These are phyloP conservation scores for Lycium barbarum DNA, from an alignment of 257 asterid genomes.

Conservation along the genomic window DNA sequence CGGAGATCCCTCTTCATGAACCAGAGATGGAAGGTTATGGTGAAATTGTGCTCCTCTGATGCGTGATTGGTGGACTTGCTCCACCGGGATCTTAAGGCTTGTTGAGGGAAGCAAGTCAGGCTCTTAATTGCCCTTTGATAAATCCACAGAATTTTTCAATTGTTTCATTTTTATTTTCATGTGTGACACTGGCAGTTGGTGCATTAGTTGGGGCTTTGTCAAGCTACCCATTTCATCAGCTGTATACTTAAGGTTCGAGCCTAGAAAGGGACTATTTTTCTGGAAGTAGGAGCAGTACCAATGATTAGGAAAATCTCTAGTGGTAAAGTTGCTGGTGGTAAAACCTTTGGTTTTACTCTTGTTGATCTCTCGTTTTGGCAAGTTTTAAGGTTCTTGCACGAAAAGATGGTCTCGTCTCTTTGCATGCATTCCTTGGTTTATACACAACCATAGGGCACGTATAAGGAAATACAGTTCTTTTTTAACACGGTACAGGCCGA, in stretches of 20 bases:
- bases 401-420: too few relatives aligned
- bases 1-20: slow-evolving; percentile 37
- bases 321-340: too few relatives aligned
- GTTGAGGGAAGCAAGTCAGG: slow-evolving; percentile 36
- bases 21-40: slow-evolving; percentile 51
- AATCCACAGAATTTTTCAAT: slow-evolving; percentile 38
- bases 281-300: too few relatives aligned
- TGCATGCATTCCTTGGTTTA: too few relatives aligned
- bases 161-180: slow-evolving; percentile 35
- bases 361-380: too few relatives aligned
- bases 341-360: too few relatives aligned
- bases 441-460: too few relatives aligned
- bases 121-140: slow-evolving; percentile 23
- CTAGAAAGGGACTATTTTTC: slow-evolving; percentile 30
- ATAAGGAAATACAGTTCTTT: too few relatives aligned
- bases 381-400: too few relatives aligned
- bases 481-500: too few relatives aligned
- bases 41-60: slow-evolving; percentile 45
- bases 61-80: neutral
- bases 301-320: too few relatives aligned
- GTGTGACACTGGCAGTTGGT: slow-evolving; percentile 49
- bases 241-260: slow-evolving; percentile 38
- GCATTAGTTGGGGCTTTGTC: slow-evolving; percentile 57
- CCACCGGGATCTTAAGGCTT: slow-evolving; percentile 41
- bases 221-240: slow-evolving; percentile 53